Conservation (phyloP, 139 green algal species). For the Auxenochlorella pyrenoidosa region DNA sequence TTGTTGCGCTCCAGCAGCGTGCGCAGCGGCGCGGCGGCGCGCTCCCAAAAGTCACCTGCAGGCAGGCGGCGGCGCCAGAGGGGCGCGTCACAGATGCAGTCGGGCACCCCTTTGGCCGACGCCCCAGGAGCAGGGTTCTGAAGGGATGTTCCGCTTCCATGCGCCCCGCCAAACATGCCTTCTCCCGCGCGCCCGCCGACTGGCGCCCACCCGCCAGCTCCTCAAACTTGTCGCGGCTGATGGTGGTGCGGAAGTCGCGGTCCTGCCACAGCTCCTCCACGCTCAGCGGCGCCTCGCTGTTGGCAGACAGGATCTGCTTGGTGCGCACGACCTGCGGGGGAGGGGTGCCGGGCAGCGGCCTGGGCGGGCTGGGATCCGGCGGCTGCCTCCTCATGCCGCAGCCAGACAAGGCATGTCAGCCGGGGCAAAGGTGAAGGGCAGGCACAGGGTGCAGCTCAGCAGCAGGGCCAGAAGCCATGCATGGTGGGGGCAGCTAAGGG, state of each 20-base stretch:
- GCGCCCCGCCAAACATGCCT: no score
- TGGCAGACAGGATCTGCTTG: slow-evolving; percentile 98
- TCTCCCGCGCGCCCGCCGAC: no score
- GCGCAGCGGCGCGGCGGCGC: slow-evolving; percentile 64
- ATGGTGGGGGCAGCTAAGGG: background rate
- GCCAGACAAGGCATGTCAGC: no score
- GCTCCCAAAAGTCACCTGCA: slow-evolving; percentile 74
- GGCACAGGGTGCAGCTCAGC: background rate
- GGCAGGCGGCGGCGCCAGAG: no score
- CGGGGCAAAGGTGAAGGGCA: background rate
- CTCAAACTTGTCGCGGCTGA: slow-evolving; percentile 85
- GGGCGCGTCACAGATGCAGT: no score
- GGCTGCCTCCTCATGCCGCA: no score
- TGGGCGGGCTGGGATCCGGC: no score
- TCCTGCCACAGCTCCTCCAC: slow-evolving; percentile 92
- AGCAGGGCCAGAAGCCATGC: background rate
- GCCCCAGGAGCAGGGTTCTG: no score
- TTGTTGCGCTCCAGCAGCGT: slow-evolving; percentile 79
- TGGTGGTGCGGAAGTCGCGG: slow-evolving; percentile 84
- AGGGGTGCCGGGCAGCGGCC: background rate
- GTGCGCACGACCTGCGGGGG: slow-evolving; percentile 78
- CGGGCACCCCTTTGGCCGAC: no score
- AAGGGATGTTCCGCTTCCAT: no score
- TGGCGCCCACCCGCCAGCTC: slow-evolving; percentile 53
- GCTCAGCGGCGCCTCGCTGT: slow-evolving; percentile 86